Base-by-base conservation (phyloP, 1,139 yeast species). In the Pichia norvegensis region DNA sequence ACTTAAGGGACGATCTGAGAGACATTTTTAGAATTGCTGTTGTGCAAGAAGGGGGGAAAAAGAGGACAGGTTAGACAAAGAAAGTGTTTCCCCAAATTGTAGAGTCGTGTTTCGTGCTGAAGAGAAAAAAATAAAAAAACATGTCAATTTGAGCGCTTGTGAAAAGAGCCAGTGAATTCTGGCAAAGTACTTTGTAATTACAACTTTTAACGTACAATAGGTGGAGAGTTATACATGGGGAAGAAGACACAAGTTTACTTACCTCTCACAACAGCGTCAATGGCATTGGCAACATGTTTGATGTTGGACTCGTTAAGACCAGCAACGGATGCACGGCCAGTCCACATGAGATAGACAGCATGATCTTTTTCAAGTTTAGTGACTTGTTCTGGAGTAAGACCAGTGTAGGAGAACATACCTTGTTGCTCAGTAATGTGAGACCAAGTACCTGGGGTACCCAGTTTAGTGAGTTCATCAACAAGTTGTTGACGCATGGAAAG, bases 381-480 rank as follows among this genome's bases (percentile, higher is more conserved):
- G 44, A 86, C 97, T 79, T 87, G 92, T 44, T 81, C 86, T 23
- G 83, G 72, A 21, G 75, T 68, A 56, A 92, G 74, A 1, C 96
- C 97, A 23, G 97, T 90, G 68, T 81, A 92, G 46, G 96, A 87
- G 67, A 92, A 92, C 98, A 92, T 92, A 57, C 98, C 98, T 51
- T 86, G 84, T 69, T 92, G 97, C 53, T 76, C 73, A 45, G 85
- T 86, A 58, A 92, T 86, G 67, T 90, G 97, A 56, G 82, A 86
- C 98, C 98, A 92, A 64, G 74, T 79, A 47, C 95, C 95, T 44
- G 94, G 92, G 41, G 97, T 87, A 14, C 77, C 74, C 53, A 86
- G 76, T 42, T 68, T 66, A 49, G 76, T 77, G 54, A 88, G 74
- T 55, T 75, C 73, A 50, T 71, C 70, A 64, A 82, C 78, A 58